Base-by-base conservation (phyloP, 2,329 filamentous ascomycete genomes). In the Trichoderma sp. region DNA sequence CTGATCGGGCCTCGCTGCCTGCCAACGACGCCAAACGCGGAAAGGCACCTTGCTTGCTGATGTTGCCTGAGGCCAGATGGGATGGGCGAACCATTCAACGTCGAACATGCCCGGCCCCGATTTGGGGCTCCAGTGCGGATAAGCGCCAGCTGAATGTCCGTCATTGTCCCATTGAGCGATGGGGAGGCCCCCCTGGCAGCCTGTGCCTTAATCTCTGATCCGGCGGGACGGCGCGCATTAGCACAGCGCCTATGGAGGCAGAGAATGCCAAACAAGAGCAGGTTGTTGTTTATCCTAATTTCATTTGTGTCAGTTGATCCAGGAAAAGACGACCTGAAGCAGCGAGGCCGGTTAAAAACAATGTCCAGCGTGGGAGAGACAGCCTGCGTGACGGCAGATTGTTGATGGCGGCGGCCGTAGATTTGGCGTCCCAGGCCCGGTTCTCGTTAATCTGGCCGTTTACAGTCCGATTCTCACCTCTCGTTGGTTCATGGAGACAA, bases 201-300 rank as follows among this genome's bases (percentile, higher is more conserved):
- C 34, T 39, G 54, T 21, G 63, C 54, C 61, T 55, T 65, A 56
- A 56, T 65, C 61, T 65, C 61, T 65, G 61, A 66, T 58, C 63
- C 54, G 8, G 63, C 63, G 63, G 63, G 63, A 66, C 61, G 63
- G 63, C 63, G 14, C 54, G 63, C 63, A 37, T 59, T 66, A 66
- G 63, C 24, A 30, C 30, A 59, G 63, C 63, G 63, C 54, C n/a
- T 66, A 66, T n/a, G 63, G 21, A 51, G 63, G 39, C 54, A 66
- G 56, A 43, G 34, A 43, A 39, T n/a, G 7, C 30, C 34, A 37
- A 58, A 52, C 37, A 34, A 16, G 24, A 30, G 58, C 43, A 34
- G 52, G 34, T 32, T 24, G 26, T 32, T 16, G 60, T 28, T 30
- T n/a, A 64, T 64, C 60, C 11, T n/a, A 64, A 55, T 55, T 55